phyloP scores from a whole-genome alignment of 208 protist genomes.

The Trypanosoma avium region DNA sequence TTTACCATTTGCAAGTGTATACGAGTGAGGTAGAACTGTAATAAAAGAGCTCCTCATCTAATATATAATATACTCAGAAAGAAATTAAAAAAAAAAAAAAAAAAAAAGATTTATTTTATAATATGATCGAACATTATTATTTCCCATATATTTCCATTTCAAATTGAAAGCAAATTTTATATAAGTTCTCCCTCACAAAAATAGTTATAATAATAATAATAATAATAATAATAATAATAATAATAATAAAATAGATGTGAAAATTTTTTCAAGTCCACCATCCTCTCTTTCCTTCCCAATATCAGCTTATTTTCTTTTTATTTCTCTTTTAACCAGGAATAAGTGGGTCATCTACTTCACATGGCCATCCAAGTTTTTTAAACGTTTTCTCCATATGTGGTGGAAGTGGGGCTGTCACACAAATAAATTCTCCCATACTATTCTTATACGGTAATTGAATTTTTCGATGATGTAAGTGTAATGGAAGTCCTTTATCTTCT shows the following conservation, averaged over 20 bases:
- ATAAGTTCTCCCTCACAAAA: no score
- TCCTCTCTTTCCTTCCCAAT: no score
- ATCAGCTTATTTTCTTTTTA: no score
- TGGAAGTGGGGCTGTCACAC: slow-evolving; percentile 88
- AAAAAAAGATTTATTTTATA: neutral
- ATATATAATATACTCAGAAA: neutral
- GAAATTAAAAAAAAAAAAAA: neutral
- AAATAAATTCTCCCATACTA: slow-evolving; percentile 71
- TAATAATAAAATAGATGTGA: no score
- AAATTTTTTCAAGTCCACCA: no score
- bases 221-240: no score
- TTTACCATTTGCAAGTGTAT: neutral
- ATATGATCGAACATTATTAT: neutral
- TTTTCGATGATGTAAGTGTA: slow-evolving; percentile 89
- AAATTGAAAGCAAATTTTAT: no score
- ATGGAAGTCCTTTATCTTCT: slow-evolving; percentile 69
- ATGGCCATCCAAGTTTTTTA: slow-evolving; percentile 83
- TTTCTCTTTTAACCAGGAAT: slow-evolving; percentile 89
- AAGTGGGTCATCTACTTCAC: slow-evolving; percentile 86
- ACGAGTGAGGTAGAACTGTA: neutral
- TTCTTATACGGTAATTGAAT: slow-evolving; percentile 93
- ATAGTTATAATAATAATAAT: no score
- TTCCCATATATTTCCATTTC: no score
- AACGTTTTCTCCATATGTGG: slow-evolving; percentile 90
- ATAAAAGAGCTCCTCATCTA: no score